phyloP scores from a whole-genome alignment of 805 yeast genomes.

The Cyberlindnera meyerae region DNA sequence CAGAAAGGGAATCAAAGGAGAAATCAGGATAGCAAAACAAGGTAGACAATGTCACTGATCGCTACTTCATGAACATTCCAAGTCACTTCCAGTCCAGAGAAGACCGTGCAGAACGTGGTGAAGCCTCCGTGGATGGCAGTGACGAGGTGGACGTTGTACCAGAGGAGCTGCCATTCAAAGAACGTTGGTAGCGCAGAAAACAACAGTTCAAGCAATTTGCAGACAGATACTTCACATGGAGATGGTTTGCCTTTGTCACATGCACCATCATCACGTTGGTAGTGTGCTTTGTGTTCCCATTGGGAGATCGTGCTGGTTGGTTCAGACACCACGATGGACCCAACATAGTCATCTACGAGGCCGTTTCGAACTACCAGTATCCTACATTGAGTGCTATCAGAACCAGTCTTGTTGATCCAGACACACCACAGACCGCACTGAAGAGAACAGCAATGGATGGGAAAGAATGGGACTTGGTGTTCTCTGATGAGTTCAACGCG shows the following conservation, averaged over 20 bases:
- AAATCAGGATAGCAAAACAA: too few species aligned
- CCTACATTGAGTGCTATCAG: conserved; percentile 56
- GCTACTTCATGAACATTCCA: conserved; percentile 1
- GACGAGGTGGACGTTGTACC: background rate
- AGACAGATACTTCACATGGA: background rate
- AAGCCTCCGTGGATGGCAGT: background rate
- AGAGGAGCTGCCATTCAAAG: conserved; percentile 1
- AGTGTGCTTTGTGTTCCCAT: conserved; percentile 1
- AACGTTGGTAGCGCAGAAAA: conserved; percentile 1
- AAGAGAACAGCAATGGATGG: conserved; percentile 36
- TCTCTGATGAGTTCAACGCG: conserved; percentile 45
- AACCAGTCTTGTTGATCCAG: conserved; percentile 60
- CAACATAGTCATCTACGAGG: conserved; percentile 23
- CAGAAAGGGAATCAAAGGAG: background rate
- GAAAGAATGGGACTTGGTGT: conserved; percentile 37
- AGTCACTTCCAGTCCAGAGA: background rate
- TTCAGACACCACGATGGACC: background rate
- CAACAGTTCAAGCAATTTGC: background rate
- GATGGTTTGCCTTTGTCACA: background rate
- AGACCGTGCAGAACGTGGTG: conserved; percentile 6
- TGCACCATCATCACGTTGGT: background rate
- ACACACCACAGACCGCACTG: conserved; percentile 51
- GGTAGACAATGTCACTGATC: too few species aligned
- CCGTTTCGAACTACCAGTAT: conserved; percentile 52
- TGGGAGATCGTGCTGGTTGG: conserved; percentile 1